Base-by-base conservation (phyloP, 306 rosid genomes). In the Arachis stenosperma region DNA sequence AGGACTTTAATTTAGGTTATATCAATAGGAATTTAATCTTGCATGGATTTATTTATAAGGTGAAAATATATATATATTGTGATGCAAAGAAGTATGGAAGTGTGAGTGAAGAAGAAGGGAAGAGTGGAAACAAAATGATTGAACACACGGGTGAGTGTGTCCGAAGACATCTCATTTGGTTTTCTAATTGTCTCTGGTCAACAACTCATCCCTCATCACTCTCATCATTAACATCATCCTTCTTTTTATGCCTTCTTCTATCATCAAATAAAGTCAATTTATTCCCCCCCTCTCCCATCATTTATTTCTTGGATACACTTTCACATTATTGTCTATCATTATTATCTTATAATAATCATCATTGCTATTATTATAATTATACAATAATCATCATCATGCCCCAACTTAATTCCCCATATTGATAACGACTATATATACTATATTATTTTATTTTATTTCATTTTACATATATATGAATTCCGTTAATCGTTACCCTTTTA, bases 101-200 rank as follows among this genome's bases (percentile, higher is more conserved):
- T 63, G 13, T 39, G 43, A 75, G 54, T 39, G 14, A 65, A 59
- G 68, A 73, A 81, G 74, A 69, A 81, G 73, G 4, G 46, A 59
- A 67, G 33, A 51, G 7, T 5, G 36, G 79, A 52, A 70, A 74
- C 66, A 83, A 73, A 70, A 83, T 85, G 89, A 83, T 81, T 83
- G 87, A 79, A 56, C 77, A 74, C 85, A 86, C 80, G 84, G 65
- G 78, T 47, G 83, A 81, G 83, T 83, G 59, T 70, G 69, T 72
- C 40, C 70, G 72, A 88, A 85, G 88, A 80, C 69, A 74, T 76
- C 62, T 63, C 56, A 29, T 48, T 74, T 70, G 2, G 53, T 42
- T 70, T 46, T 56, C 57, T 64, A 15, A 9, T 53, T 68, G 75
- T 69, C 61, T 62, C 36, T 70, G 87, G 89, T 86, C 86, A 80